Conservation (phyloP, 768 basidiomycete species). For the Trichaptum fuscoviolaceum region DNA sequence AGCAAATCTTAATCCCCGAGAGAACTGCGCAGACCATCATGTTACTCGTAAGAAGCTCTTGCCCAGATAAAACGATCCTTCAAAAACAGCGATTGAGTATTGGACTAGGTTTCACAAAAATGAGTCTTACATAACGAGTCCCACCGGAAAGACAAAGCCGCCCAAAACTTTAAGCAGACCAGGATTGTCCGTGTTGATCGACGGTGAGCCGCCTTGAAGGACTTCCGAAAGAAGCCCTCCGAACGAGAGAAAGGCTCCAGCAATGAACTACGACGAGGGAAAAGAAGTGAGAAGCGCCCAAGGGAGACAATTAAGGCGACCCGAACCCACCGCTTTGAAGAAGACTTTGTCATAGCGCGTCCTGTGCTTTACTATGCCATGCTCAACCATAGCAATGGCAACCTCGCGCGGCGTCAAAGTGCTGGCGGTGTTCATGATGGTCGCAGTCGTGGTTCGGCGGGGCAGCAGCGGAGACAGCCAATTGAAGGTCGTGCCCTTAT, state of each 20-base stretch:
- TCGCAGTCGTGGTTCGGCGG: not conserved
- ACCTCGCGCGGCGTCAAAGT: slow-evolving; percentile 59
- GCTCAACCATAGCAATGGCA: slow-evolving; percentile 49
- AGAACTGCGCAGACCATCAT: slow-evolving; percentile 50
- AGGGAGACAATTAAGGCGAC: not conserved
- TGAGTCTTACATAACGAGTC: slow-evolving; percentile 58
- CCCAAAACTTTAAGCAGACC: slow-evolving; percentile 62
- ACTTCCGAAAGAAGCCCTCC: slow-evolving; percentile 62
- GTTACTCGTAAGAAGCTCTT: slow-evolving; percentile 70
- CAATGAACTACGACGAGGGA: slow-evolving; percentile 44
- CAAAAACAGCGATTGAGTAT: not conserved
- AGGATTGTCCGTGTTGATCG: slow-evolving; percentile 48
- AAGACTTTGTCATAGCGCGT: slow-evolving; percentile 57
- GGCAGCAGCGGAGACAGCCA: not conserved
- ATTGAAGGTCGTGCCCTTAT: not conserved
- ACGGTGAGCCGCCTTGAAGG: slow-evolving; percentile 52
- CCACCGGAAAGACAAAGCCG: slow-evolving; percentile 70
- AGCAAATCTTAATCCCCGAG: not conserved
- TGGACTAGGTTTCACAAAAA: not conserved
- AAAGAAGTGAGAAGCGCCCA: not conserved
- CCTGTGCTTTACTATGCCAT: slow-evolving; percentile 56
- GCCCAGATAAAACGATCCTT: slow-evolving; percentile 70
- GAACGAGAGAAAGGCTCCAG: slow-evolving; percentile 71
- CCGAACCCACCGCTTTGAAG: slow-evolving; percentile 58
- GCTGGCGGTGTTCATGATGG: slow-evolving; percentile 22